Evolutionary conservation across 2,329 filamentous ascomycete species (phyloP), one percentile per base, ranked within the genome.

Genomic region (Ramularia endophylla): DNA sequence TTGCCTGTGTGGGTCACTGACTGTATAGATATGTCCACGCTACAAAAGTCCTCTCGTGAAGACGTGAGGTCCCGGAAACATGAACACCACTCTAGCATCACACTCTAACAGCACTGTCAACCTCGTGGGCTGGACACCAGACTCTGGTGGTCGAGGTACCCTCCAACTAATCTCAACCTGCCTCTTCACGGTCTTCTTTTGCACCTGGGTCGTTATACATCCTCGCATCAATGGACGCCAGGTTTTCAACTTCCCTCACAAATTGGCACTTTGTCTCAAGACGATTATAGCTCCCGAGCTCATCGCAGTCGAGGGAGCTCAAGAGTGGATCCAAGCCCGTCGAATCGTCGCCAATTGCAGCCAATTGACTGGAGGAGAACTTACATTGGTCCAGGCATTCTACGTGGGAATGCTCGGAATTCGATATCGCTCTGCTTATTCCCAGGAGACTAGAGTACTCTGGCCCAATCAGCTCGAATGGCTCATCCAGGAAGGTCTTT

Each of bases 181-280:
- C 43, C 41, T 63, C 16, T 44, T 50, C 16, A 65, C 63, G 2
- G 61, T 59, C 11, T 58, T 61, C 27, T 43, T 66, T 19, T 64
- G 60, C 42, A 64, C 60, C 11, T 66, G 60, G 57, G 55, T 61
- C 2, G 54, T 53, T 35, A 58, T 66, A 27, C 61, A 66, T 43
- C 52, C 62, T n/a, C 61, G 61, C 15, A 57, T 60, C n/a, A 47
- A 54, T 40, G 55, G 50, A 25, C 45, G 54, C 20, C 46, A 42
- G 9, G 32, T 35, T 19, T 37, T 44, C 11, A 37, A 41, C 16
- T 11, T 55, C 5, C 27, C 48, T 17, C 56, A 61, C 44, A 63
- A 63, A 35, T 11, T 58, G 13, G 51, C 48, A 3, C 47, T 59
- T 32, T 59, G 60, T 37, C 27, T 59, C 5, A 58, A 63, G 33